These are phyloP conservation scores for Drechslerella coelobrocha DNA, from an alignment of 2,329 filamentous ascomycete genomes.

Conservation along the genomic window DNA sequence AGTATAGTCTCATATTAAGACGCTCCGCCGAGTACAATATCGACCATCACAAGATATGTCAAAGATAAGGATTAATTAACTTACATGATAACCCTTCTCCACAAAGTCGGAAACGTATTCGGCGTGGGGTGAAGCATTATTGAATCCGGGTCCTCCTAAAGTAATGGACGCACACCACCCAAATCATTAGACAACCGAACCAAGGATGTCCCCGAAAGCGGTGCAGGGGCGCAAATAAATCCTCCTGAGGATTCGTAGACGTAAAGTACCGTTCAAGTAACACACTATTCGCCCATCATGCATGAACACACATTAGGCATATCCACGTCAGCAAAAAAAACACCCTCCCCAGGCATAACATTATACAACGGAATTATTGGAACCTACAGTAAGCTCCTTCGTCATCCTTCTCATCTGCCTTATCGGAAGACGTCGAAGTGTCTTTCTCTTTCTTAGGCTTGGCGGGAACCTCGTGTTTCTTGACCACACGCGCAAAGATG, in stretches of 20 bases:
- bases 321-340: neutral
- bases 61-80: neutral
- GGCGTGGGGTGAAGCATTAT: conserved; percentile 24
- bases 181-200: neutral
- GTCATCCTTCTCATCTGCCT: conserved; percentile 8
- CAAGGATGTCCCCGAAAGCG: too few relatives aligned
- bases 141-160: conserved; percentile 41
- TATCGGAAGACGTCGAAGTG: conserved; percentile 8
- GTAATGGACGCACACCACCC: neutral
- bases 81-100: conserved; percentile 32
- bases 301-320: neutral
- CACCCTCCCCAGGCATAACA: neutral
- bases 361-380: neutral
- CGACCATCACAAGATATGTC: neutral
- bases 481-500: conserved; percentile 39
- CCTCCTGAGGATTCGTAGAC: neutral
- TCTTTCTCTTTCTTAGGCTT: conserved; percentile 30
- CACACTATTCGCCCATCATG: conserved; percentile 13
- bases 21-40: too few relatives aligned
- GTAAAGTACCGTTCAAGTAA: conserved; percentile 30
- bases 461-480: conserved; percentile 28
- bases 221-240: too few relatives aligned
- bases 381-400: conserved; percentile 34
- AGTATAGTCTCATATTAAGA: too few relatives aligned
- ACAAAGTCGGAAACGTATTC: conserved; percentile 38